These are phyloP conservation scores for Tritrichomonas foetus DNA, from an alignment of 208 protist species.

Conservation along the genomic window DNA sequence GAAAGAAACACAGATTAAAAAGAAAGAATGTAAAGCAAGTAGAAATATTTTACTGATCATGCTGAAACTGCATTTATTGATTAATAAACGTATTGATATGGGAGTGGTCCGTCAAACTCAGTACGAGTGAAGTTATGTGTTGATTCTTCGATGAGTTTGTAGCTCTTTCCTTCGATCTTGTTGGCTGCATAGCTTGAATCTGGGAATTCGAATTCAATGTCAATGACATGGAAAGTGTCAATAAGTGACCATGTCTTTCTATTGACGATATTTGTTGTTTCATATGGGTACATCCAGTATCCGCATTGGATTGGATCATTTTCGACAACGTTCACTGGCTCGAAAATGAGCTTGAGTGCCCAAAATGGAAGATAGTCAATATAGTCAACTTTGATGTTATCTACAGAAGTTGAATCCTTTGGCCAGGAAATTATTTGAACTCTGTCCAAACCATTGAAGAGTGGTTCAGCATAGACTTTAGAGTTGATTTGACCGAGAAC, in stretches of 20 bases:
- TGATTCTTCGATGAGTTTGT: background rate
- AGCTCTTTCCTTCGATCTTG: background rate
- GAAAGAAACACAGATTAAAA: too few species aligned
- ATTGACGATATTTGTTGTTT: background rate
- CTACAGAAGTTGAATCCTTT: background rate
- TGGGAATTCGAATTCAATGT: background rate
- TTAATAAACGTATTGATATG: conserved; percentile 30
- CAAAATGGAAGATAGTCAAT: background rate
- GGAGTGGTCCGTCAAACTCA: conserved; percentile 22
- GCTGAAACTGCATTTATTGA: too few species aligned
- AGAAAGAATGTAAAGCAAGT: too few species aligned
- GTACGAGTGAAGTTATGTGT: background rate
- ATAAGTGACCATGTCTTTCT: background rate
- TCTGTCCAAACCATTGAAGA: background rate
- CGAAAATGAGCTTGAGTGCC: background rate
- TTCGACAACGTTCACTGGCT: background rate
- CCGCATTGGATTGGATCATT: background rate
- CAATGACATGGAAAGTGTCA: background rate
- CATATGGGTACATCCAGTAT: conserved; percentile 8
- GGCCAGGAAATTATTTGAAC: background rate
- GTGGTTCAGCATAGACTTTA: background rate
- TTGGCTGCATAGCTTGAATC: background rate
- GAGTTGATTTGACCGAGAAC: background rate
- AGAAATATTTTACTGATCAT: too few species aligned
- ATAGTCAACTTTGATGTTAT: background rate